phyloP scores from a whole-genome alignment of 2,329 filamentous ascomycete genomes.

The Blumeria graminis region DNA sequence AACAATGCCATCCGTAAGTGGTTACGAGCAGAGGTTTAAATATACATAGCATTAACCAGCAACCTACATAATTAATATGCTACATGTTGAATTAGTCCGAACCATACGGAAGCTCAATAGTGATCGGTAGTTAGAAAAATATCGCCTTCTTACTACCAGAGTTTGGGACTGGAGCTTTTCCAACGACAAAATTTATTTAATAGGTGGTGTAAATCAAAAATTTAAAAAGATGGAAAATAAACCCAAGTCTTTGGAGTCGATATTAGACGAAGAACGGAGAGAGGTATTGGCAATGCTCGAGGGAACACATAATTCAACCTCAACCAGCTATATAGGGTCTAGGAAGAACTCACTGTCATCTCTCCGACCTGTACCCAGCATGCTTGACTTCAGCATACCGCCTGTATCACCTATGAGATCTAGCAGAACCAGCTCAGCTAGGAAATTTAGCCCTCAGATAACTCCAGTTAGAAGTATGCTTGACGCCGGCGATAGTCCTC shows the following conservation, averaged over 20 bases:
- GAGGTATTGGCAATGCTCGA: constrained; percentile 50
- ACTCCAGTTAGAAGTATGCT: background rate
- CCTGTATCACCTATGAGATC: constrained; percentile 1
- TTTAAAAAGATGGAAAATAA: constrained; percentile 10
- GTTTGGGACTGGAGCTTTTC: background rate
- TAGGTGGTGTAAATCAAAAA: background rate
- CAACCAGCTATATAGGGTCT: constrained; percentile 14
- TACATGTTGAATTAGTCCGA: constrained; percentile 12
- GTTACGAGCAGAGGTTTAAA: no score
- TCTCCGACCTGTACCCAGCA: constrained; percentile 43
- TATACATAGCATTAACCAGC: no score
- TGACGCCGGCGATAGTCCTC: no score
- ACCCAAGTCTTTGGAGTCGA: constrained; percentile 51
- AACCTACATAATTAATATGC: constrained; percentile 13
- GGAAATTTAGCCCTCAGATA: background rate
- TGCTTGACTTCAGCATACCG: constrained; percentile 17
- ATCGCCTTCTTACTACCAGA: background rate
- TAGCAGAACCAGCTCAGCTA: background rate
- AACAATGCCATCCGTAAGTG: no score
- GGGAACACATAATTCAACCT: constrained; percentile 4
- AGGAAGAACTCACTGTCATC: constrained; percentile 25
- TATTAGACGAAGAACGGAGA: constrained; percentile 51
- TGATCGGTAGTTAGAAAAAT: constrained; percentile 9
- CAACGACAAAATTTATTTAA: background rate
- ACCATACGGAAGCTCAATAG: constrained; percentile 14